Percentiles rank a stretch among this genome's conserved stretches.
Evolutionary conservation across 768 basidiomycete genomes (phyloP).

Genomic region (Strobilomyces echinocephalus): DNA sequence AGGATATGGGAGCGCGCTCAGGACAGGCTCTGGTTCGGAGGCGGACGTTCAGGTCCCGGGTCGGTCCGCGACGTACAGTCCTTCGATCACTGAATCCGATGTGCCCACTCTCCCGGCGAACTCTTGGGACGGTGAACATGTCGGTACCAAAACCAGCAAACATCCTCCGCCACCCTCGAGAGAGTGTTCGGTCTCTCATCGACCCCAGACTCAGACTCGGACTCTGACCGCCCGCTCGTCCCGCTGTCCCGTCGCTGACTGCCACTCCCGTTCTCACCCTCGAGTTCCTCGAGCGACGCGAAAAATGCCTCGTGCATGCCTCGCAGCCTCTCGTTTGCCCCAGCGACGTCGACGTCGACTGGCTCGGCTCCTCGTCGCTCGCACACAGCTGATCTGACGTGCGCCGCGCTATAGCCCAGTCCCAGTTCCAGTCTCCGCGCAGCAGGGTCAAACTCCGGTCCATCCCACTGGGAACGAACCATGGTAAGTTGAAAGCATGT

Average conservation of each 20-base stretch:
- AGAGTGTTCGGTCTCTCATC: no score
- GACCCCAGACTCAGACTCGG: slow-evolving; percentile 10
- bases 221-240: slow-evolving; percentile 6
- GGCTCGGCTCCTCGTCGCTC: slow-evolving; percentile 11
- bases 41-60: neutral
- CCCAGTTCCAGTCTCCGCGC: no score
- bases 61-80: neutral
- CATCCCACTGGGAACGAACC: no score
- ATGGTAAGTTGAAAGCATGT: no score
- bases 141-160: neutral
- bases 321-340: slow-evolving; percentile 54
- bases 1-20: slow-evolving; percentile 39
- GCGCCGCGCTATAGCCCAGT: no score
- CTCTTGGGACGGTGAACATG: neutral
- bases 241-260: slow-evolving; percentile 22
- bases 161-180: slow-evolving; percentile 12
- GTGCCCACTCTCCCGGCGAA: neutral
- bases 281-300: slow-evolving; percentile 58
- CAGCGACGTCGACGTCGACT: slow-evolving; percentile 23
- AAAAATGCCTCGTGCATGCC: slow-evolving; percentile 68
- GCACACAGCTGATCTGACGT: no score
- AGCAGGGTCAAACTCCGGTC: no score
- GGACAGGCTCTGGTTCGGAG: neutral
- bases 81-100: neutral
- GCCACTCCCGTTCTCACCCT: slow-evolving; percentile 31